Percentiles rank a stretch among this genome's conserved stretches.
These are phyloP conservation scores for Magnusiomyces magnusii DNA, from an alignment of 1,139 yeast species.

Conservation along the genomic window DNA sequence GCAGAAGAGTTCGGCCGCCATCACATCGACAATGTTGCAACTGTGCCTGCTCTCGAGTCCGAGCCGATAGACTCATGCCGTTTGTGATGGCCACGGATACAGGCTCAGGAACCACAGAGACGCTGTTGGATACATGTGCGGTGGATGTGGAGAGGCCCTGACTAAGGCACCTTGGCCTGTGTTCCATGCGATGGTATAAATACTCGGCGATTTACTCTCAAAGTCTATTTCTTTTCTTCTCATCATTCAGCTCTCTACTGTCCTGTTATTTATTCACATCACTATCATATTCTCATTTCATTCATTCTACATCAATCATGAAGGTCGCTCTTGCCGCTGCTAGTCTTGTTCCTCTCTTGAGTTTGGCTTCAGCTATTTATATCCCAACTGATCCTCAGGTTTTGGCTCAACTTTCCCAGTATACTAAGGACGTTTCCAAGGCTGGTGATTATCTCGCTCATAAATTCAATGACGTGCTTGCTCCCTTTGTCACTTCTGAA, in stretches of 20 bases:
- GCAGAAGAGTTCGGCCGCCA: too few relatives aligned
- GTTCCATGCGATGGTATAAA: neutral
- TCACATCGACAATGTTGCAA: too few relatives aligned
- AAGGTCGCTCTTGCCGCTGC: constrained; percentile 31
- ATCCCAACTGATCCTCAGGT: constrained; percentile 39
- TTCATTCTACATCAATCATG: constrained; percentile 21
- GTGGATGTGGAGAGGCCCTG: neutral
- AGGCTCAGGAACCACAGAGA: neutral
- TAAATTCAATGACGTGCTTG: neutral
- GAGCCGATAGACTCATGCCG: too few relatives aligned
- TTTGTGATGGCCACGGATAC: too few relatives aligned
- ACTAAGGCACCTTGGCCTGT: neutral
- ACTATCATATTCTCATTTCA: neutral
- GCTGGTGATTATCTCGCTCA: neutral
- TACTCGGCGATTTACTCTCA: neutral
- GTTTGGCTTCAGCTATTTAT: constrained; percentile 52
- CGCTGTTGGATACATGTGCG: neutral
- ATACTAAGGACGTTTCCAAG: neutral
- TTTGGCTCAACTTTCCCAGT: constrained; percentile 5
- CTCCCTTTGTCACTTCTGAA: constrained; percentile 16
- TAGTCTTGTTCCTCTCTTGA: constrained; percentile 47
- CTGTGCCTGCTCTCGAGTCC: too few relatives aligned
- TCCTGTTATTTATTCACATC: neutral
- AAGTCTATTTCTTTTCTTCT: neutral
- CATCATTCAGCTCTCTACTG: neutral